phyloP scores from a whole-genome alignment of 2,329 filamentous ascomycete genomes.

The Sporothrix pseudoabietina region DNA sequence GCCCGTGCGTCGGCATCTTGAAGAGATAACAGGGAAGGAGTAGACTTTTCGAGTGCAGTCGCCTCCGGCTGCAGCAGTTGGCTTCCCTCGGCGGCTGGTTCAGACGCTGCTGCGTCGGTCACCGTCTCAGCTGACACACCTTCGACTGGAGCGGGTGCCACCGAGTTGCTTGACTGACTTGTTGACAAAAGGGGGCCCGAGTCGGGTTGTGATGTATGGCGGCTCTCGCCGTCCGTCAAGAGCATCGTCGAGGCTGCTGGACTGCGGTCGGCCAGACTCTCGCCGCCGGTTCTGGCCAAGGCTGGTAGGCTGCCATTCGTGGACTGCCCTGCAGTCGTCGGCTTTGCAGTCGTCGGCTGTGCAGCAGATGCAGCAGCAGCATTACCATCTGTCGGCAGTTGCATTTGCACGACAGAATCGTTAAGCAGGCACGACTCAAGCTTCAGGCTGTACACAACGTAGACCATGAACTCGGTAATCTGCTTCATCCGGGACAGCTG shows the following conservation, averaged over 20 bases:
- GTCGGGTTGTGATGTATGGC: slow-evolving; percentile 14
- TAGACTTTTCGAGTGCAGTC: slow-evolving; percentile 26
- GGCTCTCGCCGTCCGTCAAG: slow-evolving; percentile 8
- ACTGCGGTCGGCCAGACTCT: neutral
- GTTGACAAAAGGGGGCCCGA: neutral
- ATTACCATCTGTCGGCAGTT: slow-evolving; percentile 54
- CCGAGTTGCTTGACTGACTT: neutral
- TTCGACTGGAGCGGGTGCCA: neutral
- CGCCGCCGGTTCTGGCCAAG: neutral
- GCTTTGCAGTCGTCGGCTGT: too few relatives aligned
- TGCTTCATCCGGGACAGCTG: slow-evolving; percentile 79
- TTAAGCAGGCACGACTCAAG: slow-evolving; percentile 92
- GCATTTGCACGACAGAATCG: slow-evolving; percentile 87
- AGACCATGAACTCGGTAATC: slow-evolving; percentile 98
- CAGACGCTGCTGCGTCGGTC: neutral
- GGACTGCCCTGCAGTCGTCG: slow-evolving; percentile 41
- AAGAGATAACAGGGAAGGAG: slow-evolving; percentile 40
- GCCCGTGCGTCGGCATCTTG: slow-evolving; percentile 48
- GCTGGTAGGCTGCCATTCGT: slow-evolving; percentile 9
- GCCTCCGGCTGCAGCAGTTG: slow-evolving; percentile 14
- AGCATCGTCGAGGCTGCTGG: slow-evolving; percentile 6
- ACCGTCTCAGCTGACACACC: neutral
- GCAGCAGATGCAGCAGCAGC: slow-evolving; percentile 30
- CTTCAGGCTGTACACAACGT: slow-evolving; percentile 96
- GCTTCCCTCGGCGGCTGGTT: neutral